These are phyloP conservation scores for Helminthosporium solani DNA, from an alignment of 2,329 filamentous ascomycete genomes.

Conservation along the genomic window DNA sequence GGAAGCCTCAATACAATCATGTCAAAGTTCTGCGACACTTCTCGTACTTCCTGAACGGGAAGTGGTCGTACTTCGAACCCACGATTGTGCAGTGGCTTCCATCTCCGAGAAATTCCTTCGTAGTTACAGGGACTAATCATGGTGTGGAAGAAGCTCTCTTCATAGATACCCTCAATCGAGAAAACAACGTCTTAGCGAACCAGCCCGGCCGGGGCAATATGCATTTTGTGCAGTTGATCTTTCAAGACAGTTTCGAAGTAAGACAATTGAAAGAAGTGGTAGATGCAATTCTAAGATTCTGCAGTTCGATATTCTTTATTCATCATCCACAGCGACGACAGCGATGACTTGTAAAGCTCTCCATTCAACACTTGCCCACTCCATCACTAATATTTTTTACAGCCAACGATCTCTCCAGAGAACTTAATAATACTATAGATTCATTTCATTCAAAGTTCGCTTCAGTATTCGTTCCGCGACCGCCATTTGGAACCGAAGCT, in stretches of 20 bases:
- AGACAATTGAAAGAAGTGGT: constrained; percentile 4
- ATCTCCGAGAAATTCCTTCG: not conserved
- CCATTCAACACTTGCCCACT: not conserved
- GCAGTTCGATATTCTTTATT: constrained; percentile 86
- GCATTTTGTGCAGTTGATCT: constrained; percentile 86
- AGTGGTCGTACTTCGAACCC: not conserved
- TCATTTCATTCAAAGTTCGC: constrained; percentile 72
- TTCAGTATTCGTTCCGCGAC: constrained; percentile 66
- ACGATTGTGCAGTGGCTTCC: not conserved
- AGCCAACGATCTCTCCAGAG: constrained; percentile 63
- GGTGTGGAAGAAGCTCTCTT: constrained; percentile 57
- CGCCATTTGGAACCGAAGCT: constrained; percentile 72
- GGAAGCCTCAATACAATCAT: too few species aligned
- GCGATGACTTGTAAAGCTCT: constrained; percentile 52
- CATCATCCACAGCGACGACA: constrained; percentile 66
- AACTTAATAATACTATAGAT: constrained; percentile 63
- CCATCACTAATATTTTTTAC: constrained; percentile 16
- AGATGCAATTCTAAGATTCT: constrained; percentile 4
- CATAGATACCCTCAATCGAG: constrained; percentile 59
- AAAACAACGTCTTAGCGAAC: constrained; percentile 67
- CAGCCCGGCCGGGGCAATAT: constrained; percentile 70
- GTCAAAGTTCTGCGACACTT: too few species aligned
- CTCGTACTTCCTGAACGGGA: not conserved
- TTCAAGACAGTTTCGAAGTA: constrained; percentile 76
- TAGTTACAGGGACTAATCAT: constrained; percentile 14